A percentile compares a stretch with the other conserved stretches of the same genome.
Evolutionary conservation across 768 basidiomycete species (phyloP).

Genomic region (Auricularia sp.): DNA sequence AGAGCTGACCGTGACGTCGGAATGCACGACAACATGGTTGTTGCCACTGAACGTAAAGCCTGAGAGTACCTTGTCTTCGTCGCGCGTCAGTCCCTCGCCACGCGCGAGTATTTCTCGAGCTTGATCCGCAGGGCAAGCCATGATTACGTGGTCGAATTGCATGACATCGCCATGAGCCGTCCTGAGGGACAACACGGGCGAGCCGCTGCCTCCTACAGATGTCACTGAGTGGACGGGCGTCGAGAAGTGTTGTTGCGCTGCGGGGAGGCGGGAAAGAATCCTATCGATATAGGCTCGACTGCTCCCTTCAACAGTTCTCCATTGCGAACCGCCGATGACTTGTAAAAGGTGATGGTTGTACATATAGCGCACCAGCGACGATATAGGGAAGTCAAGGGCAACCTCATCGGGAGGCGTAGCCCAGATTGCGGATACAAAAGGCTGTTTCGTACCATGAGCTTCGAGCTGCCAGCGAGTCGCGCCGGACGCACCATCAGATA

Average conservation of each 20-base stretch:
- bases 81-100: conserved; percentile 16
- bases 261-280: conserved; percentile 18
- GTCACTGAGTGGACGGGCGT: conserved; percentile 19
- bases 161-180: conserved; percentile 17
- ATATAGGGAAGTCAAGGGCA: conserved; percentile 25
- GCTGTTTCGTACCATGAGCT: conserved; percentile 11
- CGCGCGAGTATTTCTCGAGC: conserved; percentile 18
- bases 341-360: conserved; percentile 28
- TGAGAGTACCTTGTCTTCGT: conserved; percentile 21
- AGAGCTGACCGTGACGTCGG: conserved; percentile 20
- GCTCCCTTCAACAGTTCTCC: conserved; percentile 25
- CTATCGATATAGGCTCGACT: conserved; percentile 24
- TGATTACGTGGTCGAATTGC: conserved; percentile 25
- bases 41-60: conserved; percentile 24
- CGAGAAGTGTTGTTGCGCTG: conserved; percentile 18
- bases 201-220: not conserved
- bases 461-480: no score
- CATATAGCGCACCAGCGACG: conserved; percentile 23
- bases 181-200: conserved; percentile 13
- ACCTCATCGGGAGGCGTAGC: conserved; percentile 24
- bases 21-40: conserved; percentile 24
- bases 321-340: conserved; percentile 21
- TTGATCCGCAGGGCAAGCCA: conserved; percentile 26
- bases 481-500: conserved; percentile 22
- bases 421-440: conserved; percentile 29